Base-by-base conservation (phyloP, 768 basidiomycete genomes). In the Amanita brunnescens region DNA sequence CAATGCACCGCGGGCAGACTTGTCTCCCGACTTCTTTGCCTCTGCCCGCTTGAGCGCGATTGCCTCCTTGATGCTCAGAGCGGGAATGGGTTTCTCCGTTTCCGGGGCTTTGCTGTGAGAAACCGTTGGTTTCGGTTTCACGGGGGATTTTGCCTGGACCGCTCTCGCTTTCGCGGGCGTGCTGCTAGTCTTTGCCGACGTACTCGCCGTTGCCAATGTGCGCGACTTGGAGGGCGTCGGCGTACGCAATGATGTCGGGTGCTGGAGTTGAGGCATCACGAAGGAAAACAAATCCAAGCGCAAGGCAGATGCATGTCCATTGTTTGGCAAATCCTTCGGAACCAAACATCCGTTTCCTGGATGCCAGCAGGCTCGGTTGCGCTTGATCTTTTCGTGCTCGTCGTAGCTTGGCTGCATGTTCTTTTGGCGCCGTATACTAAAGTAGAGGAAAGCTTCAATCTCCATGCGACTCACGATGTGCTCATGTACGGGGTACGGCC, bases 361-460 rank as follows among this genome's bases (percentile, higher is more conserved):
- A 47, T 47, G 45, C 26, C n/a, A 29, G 2, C 20, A 23, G 20
- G 12, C 16, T 1, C 35, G 3, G 20, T 34, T 7, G 3, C 12
- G 34, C 16, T 78, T 14, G 87, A 90, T 58, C 55, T 69, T 16
- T 59, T 80, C 8, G 59, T 87, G 13, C 63, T 83, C 21, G 60
- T 59, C 0, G 70, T 73, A 41, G 71, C 73, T 47, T 87, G 81
- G 76, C 58, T 62, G 1, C 86, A 95, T 56, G 85, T 94, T 42
- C 57, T 87, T 21, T 69, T 90, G 2, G 79, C 89, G 2, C 95
- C 96, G 0, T 91, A 87, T 63, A 88, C 90, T 3, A 99, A 99
- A 70, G 96, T 99, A 24, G 96, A 99, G 66, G 96, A 99, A 68
- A 89, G 87, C 61, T 97, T 97, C 74, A 93, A 87, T 57, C 76